Conservation (phyloP, 2,329 filamentous ascomycete species). For the Phyllosticta capitalensis region DNA sequence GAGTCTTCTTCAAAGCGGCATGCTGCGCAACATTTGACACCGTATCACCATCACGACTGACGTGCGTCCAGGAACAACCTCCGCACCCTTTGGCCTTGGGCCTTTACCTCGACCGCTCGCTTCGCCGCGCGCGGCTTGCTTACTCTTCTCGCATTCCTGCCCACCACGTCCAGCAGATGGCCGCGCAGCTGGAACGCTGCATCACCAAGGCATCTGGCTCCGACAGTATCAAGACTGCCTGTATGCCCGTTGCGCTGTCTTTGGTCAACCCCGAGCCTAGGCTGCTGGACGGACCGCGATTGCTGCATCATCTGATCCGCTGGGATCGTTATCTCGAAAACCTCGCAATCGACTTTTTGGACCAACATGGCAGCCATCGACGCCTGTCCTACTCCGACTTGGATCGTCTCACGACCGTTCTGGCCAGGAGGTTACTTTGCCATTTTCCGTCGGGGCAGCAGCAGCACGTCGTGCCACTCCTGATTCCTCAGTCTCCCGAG, state of each 20-base stretch:
- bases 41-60: neutral
- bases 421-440: slow-evolving; percentile 45
- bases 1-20: slow-evolving; percentile 10
- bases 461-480: slow-evolving; percentile 56
- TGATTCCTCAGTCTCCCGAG: slow-evolving; percentile 66
- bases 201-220: slow-evolving; percentile 1
- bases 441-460: slow-evolving; percentile 19
- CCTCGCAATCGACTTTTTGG: slow-evolving; percentile 56
- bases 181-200: slow-evolving; percentile 9
- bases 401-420: slow-evolving; percentile 45
- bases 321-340: slow-evolving; percentile 20
- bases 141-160: slow-evolving; percentile 5
- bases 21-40: neutral
- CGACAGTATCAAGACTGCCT: neutral
- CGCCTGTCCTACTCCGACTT: slow-evolving; percentile 54
- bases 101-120: slow-evolving; percentile 5
- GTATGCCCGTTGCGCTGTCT: slow-evolving; percentile 31
- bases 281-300: slow-evolving; percentile 42
- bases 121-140: neutral
- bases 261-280: slow-evolving; percentile 49
- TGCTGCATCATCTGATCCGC: slow-evolving; percentile 56
- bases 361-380: slow-evolving; percentile 36
- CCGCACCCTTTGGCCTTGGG: slow-evolving; percentile 1
- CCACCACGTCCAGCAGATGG: slow-evolving; percentile 10
- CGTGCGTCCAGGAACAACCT: slow-evolving; percentile 1